A percentile compares a stretch with the other conserved stretches of the same genome.
Evolutionary conservation across 2,329 filamentous ascomycete genomes (phyloP).

Genomic region (Penicillium polonicum): DNA sequence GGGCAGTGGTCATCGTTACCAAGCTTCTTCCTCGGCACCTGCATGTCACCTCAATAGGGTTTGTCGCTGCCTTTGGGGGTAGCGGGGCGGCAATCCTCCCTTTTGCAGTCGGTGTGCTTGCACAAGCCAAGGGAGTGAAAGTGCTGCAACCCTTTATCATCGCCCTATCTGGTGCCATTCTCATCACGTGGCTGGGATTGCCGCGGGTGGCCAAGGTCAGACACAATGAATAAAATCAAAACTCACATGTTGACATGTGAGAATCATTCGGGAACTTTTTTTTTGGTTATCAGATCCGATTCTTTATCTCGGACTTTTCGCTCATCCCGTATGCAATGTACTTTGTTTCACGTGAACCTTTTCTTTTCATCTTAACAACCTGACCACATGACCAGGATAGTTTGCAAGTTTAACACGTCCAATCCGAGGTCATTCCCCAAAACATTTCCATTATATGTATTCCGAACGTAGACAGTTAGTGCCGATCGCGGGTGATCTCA

Average conservation of each 20-base stretch:
- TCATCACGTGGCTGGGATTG: conserved; percentile 50
- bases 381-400: background rate
- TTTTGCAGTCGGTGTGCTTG: conserved; percentile 48
- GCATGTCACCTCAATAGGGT: conserved; percentile 78
- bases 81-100: conserved; percentile 58
- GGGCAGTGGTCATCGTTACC: conserved; percentile 69
- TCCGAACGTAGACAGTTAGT: background rate
- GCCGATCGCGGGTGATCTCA: background rate
- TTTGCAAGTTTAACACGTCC: background rate
- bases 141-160: conserved; percentile 61
- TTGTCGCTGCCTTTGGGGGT: conserved; percentile 74
- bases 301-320: background rate
- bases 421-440: background rate
- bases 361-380: background rate
- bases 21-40: conserved; percentile 71
- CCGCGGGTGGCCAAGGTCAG: conserved; percentile 26
- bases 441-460: too few species aligned
- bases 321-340: background rate
- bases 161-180: conserved; percentile 52
- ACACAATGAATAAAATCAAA: conserved; percentile 10
- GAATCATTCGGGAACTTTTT: conserved; percentile 7
- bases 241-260: conserved; percentile 21
- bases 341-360: background rate
- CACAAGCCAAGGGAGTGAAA: conserved; percentile 57
- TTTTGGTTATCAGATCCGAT: conserved; percentile 27